Evolutionary conservation across 139 green algal genomes (phyloP).

Genomic region (Cymbomonas tetramitiformis): DNA sequence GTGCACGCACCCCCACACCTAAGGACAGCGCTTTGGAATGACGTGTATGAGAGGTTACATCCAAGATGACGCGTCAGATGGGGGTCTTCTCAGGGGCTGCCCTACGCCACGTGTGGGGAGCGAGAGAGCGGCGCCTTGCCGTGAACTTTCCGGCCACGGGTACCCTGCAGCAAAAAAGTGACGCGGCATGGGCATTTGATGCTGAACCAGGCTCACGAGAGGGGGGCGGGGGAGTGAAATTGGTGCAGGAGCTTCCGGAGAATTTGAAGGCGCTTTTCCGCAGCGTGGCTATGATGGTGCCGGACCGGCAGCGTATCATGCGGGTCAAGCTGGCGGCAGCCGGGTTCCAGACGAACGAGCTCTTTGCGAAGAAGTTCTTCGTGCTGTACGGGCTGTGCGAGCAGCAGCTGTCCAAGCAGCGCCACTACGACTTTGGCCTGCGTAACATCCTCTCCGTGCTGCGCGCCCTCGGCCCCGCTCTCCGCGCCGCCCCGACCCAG

Average conservation of each 20-base stretch:
- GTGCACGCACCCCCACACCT: too few species aligned
- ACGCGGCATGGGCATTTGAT: too few species aligned
- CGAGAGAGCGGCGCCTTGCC: too few species aligned
- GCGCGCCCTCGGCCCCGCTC: neutral
- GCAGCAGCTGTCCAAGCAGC: slow-evolving; percentile 73
- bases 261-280: slow-evolving; percentile 64
- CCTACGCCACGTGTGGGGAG: too few species aligned
- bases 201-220: neutral
- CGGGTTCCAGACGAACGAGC: slow-evolving; percentile 57
- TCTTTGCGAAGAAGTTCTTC: slow-evolving; percentile 72
- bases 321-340: slow-evolving; percentile 77
- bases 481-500: neutral
- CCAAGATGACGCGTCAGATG: too few species aligned
- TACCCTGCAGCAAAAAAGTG: too few species aligned
- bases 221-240: neutral
- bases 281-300: slow-evolving; percentile 75
- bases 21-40: too few species aligned
- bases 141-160: too few species aligned
- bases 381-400: slow-evolving; percentile 67
- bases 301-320: slow-evolving; percentile 65
- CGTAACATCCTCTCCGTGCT: too few species aligned
- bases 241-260: slow-evolving; percentile 41
- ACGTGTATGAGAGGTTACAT: too few species aligned
- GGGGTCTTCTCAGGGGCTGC: too few species aligned
- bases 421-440: slow-evolving; percentile 70